A percentile compares a stretch with the other conserved stretches of the same genome.
Evolutionary conservation across 352 stramenopile species (phyloP).

Genomic region (Globisporangium paroecandrum): DNA sequence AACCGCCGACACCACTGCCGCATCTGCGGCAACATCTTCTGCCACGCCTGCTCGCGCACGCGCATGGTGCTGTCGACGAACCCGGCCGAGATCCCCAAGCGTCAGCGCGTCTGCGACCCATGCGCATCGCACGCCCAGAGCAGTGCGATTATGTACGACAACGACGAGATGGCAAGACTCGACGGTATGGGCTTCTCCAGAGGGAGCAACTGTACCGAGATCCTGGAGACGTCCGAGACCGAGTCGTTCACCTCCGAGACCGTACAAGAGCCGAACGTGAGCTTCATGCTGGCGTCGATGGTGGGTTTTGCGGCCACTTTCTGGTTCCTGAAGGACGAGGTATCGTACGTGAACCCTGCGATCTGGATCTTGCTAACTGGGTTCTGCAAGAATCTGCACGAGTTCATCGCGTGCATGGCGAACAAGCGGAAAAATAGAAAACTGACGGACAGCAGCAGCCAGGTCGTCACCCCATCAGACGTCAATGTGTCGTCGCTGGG

Average conservation of each 20-base stretch:
- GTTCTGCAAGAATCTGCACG: slow-evolving; percentile 71
- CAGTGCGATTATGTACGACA: slow-evolving; percentile 59
- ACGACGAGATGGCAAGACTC: slow-evolving; percentile 27
- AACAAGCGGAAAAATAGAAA: slow-evolving; percentile 20
- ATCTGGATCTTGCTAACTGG: slow-evolving; percentile 72
- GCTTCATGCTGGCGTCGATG: slow-evolving; percentile 56
- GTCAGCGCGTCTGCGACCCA: slow-evolving; percentile 71
- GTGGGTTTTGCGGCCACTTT: slow-evolving; percentile 62
- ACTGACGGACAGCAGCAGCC: neutral
- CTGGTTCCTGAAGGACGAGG: slow-evolving; percentile 80
- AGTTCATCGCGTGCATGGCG: slow-evolving; percentile 38
- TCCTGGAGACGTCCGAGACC: slow-evolving; percentile 8
- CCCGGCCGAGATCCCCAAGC: slow-evolving; percentile 56
- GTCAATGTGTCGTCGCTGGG: slow-evolving; percentile 7
- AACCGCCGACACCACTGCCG: slow-evolving; percentile 81
- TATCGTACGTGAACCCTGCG: slow-evolving; percentile 63
- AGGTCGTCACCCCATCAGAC: slow-evolving; percentile 22
- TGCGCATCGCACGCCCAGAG: slow-evolving; percentile 62
- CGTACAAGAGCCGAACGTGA: slow-evolving; percentile 26
- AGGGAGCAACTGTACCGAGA: neutral
- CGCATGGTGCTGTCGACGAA: slow-evolving; percentile 77
- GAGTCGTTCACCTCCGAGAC: neutral
- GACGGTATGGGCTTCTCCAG: slow-evolving; percentile 14
- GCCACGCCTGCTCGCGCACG: slow-evolving; percentile 71
- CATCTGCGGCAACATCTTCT: slow-evolving; percentile 83